Percentiles rank a stretch among this genome's conserved stretches.
These are phyloP conservation scores for Sphaerostilbella broomeana DNA, from an alignment of 2,329 filamentous ascomycete genomes.

Conservation along the genomic window DNA sequence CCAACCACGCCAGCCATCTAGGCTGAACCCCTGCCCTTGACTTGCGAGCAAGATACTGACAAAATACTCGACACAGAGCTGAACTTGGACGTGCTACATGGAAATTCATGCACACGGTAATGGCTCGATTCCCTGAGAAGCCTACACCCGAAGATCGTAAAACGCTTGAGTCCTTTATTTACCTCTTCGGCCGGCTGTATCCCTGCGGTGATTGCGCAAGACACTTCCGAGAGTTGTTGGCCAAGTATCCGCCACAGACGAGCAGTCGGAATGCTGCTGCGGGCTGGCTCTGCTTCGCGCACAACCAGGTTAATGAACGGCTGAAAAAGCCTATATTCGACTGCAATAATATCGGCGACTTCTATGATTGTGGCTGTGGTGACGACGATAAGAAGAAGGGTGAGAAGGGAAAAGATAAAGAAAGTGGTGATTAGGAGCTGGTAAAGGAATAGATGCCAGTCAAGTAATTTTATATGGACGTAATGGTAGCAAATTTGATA, in stretches of 20 bases:
- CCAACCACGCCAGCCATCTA: no score
- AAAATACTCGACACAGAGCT: no score
- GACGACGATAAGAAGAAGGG: conserved; percentile 49
- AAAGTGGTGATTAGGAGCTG: conserved; percentile 23
- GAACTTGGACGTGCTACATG: conserved; percentile 63
- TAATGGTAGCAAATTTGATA: no score
- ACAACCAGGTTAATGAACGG: conserved; percentile 61
- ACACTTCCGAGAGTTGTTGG: conserved; percentile 58
- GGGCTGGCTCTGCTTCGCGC: conserved; percentile 62
- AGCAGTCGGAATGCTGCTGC: conserved; percentile 56
- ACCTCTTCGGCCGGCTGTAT: conserved; percentile 62
- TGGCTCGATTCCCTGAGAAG: conserved; percentile 61
- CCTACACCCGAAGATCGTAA: conserved; percentile 56
- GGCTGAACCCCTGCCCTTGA: no score
- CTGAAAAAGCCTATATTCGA: conserved; percentile 57
- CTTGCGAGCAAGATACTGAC: no score
- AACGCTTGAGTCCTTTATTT: conserved; percentile 58
- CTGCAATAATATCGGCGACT: conserved; percentile 61
- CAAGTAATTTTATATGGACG: no score
- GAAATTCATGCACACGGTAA: conserved; percentile 66
- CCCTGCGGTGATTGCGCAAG: conserved; percentile 63
- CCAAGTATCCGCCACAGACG: conserved; percentile 59
- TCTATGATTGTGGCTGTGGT: conserved; percentile 66
- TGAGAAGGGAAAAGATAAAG: conserved; percentile 21
- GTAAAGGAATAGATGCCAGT: conserved; percentile 12